phyloP scores from a whole-genome alignment of 176 grass and related monocot species.

The Thalia dealbata region DNA sequence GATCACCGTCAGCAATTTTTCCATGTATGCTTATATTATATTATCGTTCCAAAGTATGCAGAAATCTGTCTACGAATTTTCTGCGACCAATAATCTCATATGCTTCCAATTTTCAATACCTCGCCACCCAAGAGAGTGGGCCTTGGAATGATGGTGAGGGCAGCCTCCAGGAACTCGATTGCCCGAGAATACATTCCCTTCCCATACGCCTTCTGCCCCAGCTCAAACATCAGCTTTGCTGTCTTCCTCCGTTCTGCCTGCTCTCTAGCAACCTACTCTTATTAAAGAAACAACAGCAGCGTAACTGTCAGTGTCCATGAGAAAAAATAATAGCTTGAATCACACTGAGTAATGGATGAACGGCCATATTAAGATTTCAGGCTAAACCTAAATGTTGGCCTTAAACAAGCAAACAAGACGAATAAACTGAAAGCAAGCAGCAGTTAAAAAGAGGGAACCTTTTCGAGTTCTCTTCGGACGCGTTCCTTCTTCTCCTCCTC shows the following conservation, averaged over 20 bases:
- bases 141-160: conserved; percentile 68
- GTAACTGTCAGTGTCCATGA: background rate
- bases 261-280: conserved; percentile 70
- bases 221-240: conserved; percentile 83
- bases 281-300: background rate
- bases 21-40: background rate
- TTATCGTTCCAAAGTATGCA: background rate
- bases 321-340: too few species aligned
- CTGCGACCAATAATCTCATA: background rate
- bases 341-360: too few species aligned
- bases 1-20: conserved; percentile 1
- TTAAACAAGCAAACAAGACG: background rate
- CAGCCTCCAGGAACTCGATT: conserved; percentile 78
- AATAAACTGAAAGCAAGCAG: background rate
- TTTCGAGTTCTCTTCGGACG: conserved; percentile 80
- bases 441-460: conserved; percentile 30
- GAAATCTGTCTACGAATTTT: background rate
- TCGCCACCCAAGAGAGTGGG: conserved; percentile 78
- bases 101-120: conserved; percentile 33
- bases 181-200: conserved; percentile 85
- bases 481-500: conserved; percentile 93
- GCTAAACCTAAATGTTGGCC: background rate
- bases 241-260: conserved; percentile 77
- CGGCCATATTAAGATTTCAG: background rate
- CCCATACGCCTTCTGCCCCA: conserved; percentile 81